Evolutionary conservation across 257 asterid genomes (phyloP).

Genomic region (Solanum microdontum): DNA sequence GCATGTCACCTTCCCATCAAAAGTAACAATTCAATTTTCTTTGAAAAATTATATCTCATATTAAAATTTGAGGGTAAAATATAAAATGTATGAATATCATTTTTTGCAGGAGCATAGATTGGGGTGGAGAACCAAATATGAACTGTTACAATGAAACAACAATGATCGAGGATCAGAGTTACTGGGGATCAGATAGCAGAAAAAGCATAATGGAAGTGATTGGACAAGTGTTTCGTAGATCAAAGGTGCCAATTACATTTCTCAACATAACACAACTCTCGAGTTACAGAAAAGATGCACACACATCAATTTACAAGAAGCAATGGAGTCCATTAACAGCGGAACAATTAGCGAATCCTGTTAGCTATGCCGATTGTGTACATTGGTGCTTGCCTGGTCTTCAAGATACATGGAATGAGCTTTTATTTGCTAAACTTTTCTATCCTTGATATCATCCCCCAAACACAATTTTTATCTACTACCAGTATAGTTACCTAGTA

Average conservation of each 20-base stretch:
- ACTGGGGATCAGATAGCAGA: constrained; percentile 32
- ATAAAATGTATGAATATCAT: not conserved
- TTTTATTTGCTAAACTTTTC: constrained; percentile 53
- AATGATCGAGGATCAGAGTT: constrained; percentile 26
- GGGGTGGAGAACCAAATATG: constrained; percentile 50
- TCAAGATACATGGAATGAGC: constrained; percentile 77
- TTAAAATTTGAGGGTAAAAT: not conserved
- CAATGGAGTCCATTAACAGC: constrained; percentile 34
- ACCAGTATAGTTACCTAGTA: not conserved
- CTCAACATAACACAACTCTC: constrained; percentile 64
- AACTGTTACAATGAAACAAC: constrained; percentile 65
- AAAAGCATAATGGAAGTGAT: constrained; percentile 30
- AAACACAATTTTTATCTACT: not conserved
- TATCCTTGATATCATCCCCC: constrained; percentile 23
- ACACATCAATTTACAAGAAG: constrained; percentile 55
- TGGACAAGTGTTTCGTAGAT: constrained; percentile 26
- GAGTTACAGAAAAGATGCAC: constrained; percentile 59
- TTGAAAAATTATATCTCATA: not conserved
- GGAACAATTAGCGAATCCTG: constrained; percentile 36
- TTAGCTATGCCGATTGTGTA: constrained; percentile 61
- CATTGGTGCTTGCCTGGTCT: constrained; percentile 92
- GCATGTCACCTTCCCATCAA: constrained; percentile 71
- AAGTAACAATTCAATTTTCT: constrained; percentile 16
- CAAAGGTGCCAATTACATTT: constrained; percentile 44
- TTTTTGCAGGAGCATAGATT: constrained; percentile 41